phyloP scores from a whole-genome alignment of 164 flowering plant species.

The Vitis rupestris region DNA sequence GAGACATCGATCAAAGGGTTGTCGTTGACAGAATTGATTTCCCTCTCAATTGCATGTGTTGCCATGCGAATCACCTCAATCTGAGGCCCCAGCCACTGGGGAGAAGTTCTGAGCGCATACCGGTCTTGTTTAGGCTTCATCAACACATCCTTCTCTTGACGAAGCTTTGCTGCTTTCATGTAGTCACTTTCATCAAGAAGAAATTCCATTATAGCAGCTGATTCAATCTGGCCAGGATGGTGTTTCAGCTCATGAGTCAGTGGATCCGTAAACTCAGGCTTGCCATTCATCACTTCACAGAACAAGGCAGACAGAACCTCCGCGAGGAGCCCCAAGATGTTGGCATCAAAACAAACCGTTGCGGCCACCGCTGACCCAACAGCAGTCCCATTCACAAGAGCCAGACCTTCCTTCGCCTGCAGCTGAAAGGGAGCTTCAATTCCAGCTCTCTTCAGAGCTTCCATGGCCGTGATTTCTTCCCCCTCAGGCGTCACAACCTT shows the following conservation, averaged over 20 bases:
- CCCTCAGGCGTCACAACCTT: conserved; percentile 20
- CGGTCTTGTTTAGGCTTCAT: conserved; percentile 45
- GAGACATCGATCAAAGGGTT: conserved; percentile 37
- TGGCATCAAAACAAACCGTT: conserved; percentile 39
- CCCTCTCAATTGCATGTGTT: conserved; percentile 33
- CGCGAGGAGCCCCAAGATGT: conserved; percentile 29
- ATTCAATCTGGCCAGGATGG: conserved; percentile 49
- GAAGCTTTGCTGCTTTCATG: conserved; percentile 30
- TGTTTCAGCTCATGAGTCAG: conserved; percentile 42
- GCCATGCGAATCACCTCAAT: conserved; percentile 41
- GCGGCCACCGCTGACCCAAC: conserved; percentile 44
- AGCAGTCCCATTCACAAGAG: conserved; percentile 44
- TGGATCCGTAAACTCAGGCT: conserved; percentile 38
- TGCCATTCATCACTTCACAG: conserved; percentile 38
- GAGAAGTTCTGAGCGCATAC: conserved; percentile 41
- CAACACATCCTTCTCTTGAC: conserved; percentile 29
- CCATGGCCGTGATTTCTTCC: conserved; percentile 20
- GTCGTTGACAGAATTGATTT: conserved; percentile 46
- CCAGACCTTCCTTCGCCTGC: conserved; percentile 42
- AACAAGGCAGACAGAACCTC: conserved; percentile 40
- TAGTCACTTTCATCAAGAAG: conserved; percentile 32
- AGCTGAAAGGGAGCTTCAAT: conserved; percentile 30
- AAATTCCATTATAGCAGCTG: conserved; percentile 43
- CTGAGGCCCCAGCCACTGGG: conserved; percentile 48
- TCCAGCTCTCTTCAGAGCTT: conserved; percentile 33